These are phyloP conservation scores for Blastobotrys petasosporus DNA, from an alignment of 1,139 yeast species.

Conservation along the genomic window DNA sequence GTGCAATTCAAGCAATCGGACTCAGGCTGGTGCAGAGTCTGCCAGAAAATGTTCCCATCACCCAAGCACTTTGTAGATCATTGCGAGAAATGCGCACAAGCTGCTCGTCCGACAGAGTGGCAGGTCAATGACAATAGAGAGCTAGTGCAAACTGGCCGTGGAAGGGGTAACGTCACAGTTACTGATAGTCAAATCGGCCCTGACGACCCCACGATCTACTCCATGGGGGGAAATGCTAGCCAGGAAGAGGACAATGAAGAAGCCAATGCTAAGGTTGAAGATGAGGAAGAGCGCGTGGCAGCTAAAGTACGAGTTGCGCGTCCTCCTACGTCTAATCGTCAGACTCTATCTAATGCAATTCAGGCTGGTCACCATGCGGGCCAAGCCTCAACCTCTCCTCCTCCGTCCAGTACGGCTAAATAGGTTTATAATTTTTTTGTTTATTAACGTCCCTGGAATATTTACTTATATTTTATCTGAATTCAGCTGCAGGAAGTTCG, in stretches of 20 bases:
- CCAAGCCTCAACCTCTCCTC: background rate
- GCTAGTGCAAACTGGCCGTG: slow-evolving; percentile 2
- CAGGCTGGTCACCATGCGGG: slow-evolving; percentile 27
- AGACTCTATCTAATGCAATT: slow-evolving; percentile 25
- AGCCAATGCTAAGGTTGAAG: background rate
- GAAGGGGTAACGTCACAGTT: slow-evolving; percentile 17
- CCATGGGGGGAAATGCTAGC: slow-evolving; percentile 1
- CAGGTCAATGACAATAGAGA: slow-evolving; percentile 27
- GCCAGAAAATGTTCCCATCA: slow-evolving; percentile 52
- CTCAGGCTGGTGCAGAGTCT: slow-evolving; percentile 60
- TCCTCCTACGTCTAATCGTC: slow-evolving; percentile 18
- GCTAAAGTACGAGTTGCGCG: background rate
- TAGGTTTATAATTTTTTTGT: background rate
- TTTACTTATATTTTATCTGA: background rate
- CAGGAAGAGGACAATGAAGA: background rate
- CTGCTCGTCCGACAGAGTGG: slow-evolving; percentile 33
- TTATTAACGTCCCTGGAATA: background rate
- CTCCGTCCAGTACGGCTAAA: background rate
- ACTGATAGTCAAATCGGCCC: slow-evolving; percentile 12
- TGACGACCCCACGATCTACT: slow-evolving; percentile 4
- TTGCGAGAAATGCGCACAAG: slow-evolving; percentile 54
- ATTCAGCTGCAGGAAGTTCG: too few species aligned
- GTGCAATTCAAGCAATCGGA: slow-evolving; percentile 44
- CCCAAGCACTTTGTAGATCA: slow-evolving; percentile 61
- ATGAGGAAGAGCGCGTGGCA: background rate